Percentiles rank a stretch among this genome's conserved stretches.
These are phyloP conservation scores for Neurospora sp. DNA, from an alignment of 495 filamentous ascomycete genomes.

Conservation along the genomic window DNA sequence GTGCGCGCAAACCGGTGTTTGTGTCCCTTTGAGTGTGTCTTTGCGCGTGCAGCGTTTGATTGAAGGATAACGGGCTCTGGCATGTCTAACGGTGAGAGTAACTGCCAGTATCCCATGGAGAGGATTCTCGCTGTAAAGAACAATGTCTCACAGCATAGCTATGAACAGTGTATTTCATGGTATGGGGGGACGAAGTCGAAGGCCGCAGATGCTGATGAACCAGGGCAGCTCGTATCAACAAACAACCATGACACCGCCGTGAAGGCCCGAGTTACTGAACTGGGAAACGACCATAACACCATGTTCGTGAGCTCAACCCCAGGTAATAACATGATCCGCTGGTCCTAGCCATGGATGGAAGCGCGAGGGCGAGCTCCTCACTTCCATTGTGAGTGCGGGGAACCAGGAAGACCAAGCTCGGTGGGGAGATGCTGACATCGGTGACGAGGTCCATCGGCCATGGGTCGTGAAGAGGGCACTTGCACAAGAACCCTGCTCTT, in stretches of 20 bases:
- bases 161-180: neutral
- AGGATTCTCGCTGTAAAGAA: neutral
- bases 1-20: constrained; percentile 1
- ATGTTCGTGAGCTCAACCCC: neutral
- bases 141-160: neutral
- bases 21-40: neutral
- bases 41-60: neutral
- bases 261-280: neutral
- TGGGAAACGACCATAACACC: neutral
- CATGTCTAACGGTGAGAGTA: neutral
- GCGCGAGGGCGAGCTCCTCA: neutral
- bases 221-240: neutral
- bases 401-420: constrained; percentile 8
- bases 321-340: neutral
- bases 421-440: constrained; percentile 18
- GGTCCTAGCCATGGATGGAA: neutral
- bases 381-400: constrained; percentile 13
- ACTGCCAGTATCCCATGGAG: neutral
- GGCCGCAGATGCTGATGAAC: neutral
- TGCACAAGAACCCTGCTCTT: neutral
- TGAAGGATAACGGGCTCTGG: neutral
- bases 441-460: constrained; percentile 8
- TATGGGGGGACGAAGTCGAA: neutral
- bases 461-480: constrained; percentile 5
- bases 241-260: neutral